Conservation (phyloP, 306 rosid species). For the Vigna hirtella region DNA sequence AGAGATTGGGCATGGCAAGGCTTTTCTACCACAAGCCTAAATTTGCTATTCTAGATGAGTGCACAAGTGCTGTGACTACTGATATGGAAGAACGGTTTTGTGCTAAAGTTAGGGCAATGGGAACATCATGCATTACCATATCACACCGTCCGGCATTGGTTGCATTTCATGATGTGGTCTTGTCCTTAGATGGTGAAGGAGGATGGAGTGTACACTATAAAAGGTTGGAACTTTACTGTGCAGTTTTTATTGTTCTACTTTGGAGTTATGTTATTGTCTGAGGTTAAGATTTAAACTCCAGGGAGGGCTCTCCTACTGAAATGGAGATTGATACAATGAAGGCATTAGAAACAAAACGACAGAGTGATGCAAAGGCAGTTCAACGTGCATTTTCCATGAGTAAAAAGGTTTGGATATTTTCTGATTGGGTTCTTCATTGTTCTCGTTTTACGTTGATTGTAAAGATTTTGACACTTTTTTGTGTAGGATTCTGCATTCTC, state of each 20-base stretch:
- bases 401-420: conserved; percentile 63
- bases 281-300: conserved; percentile 52
- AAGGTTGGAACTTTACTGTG: conserved; percentile 62
- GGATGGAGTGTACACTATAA: conserved; percentile 91
- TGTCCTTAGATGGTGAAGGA: conserved; percentile 99
- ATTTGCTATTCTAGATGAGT: conserved; percentile 99
- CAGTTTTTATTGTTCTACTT: conserved; percentile 31
- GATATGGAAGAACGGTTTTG: conserved; percentile 99
- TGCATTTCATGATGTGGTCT: conserved; percentile 95
- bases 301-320: conserved; percentile 76
- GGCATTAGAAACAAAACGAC: conserved; percentile 67
- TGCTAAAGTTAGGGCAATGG: conserved; percentile 97
- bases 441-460: conserved; percentile 23
- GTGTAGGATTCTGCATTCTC: conserved; percentile 77
- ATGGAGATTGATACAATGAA: conserved; percentile 55
- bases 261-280: conserved; percentile 42
- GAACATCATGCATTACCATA: conserved; percentile 99
- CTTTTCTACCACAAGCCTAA: conserved; percentile 97
- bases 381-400: conserved; percentile 79
- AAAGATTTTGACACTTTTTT: conserved; percentile 25
- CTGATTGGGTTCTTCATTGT: conserved; percentile 17
- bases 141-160: conserved; percentile 98
- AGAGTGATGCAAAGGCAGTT: conserved; percentile 88
- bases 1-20: conserved; percentile 98
- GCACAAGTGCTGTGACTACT: conserved; percentile 99